A percentile compares a stretch with the other conserved stretches of the same genome.
Conservation (phyloP, 2,329 filamentous ascomycete genomes). For the Colletotrichum spaethianum region DNA sequence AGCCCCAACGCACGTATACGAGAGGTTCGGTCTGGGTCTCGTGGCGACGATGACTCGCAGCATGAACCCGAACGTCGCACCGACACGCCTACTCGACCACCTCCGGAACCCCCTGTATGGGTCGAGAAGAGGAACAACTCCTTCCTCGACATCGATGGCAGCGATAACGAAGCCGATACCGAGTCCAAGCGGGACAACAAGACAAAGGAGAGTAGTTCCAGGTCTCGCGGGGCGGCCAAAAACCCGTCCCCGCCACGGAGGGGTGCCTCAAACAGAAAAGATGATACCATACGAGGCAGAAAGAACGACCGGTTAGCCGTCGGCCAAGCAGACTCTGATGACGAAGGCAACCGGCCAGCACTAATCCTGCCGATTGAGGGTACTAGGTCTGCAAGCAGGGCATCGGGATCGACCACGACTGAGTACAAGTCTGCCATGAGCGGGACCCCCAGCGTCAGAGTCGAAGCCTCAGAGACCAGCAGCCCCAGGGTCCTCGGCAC, state of each 20-base stretch:
- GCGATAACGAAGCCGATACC: constrained; percentile 62
- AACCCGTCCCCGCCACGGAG: constrained; percentile 14
- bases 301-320: constrained; percentile 43
- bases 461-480: constrained; percentile 56
- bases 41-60: constrained; percentile 41
- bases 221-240: constrained; percentile 34
- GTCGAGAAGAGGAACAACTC: constrained; percentile 59
- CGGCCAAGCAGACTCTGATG: constrained; percentile 51
- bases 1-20: constrained; percentile 80
- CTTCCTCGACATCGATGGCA: constrained; percentile 65
- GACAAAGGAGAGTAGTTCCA: constrained; percentile 16
- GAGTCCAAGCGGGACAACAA: constrained; percentile 42
- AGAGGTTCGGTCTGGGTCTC: constrained; percentile 67
- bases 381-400: constrained; percentile 50
- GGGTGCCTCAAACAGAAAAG: constrained; percentile 7
- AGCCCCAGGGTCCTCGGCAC: constrained; percentile 52
- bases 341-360: constrained; percentile 52
- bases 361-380: constrained; percentile 61
- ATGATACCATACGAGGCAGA: constrained; percentile 36
- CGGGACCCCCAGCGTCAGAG: constrained; percentile 57
- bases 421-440: constrained; percentile 57
- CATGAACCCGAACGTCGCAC: constrained; percentile 35
- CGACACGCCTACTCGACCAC: constrained; percentile 55
- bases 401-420: constrained; percentile 55
- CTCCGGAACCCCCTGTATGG: constrained; percentile 50